phyloP scores from a whole-genome alignment of 2,329 filamentous ascomycete genomes.

The Thermochaetoides dissita region DNA sequence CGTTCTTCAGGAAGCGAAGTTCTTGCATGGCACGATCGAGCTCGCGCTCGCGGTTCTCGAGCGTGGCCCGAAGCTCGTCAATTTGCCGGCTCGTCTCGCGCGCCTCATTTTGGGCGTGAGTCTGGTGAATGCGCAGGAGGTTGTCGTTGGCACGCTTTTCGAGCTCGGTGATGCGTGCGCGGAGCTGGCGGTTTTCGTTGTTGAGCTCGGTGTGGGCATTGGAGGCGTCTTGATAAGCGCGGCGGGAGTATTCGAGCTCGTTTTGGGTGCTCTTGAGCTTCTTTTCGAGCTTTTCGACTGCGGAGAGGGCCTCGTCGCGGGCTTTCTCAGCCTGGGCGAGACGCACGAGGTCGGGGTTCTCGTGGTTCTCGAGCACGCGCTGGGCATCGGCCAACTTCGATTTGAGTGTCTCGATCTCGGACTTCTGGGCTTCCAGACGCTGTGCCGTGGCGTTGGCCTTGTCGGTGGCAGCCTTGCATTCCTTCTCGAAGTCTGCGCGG shows the following conservation, averaged over 20 bases:
- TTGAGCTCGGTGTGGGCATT: conserved; percentile 26
- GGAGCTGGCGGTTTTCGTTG: conserved; percentile 18
- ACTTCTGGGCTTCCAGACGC: conserved; percentile 25
- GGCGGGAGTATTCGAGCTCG: conserved; percentile 43
- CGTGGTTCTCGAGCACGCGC: conserved; percentile 22
- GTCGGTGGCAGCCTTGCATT: conserved; percentile 25
- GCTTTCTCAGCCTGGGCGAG: conserved; percentile 28
- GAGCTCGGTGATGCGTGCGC: conserved; percentile 32
- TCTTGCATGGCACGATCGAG: conserved; percentile 35
- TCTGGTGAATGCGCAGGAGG: conserved; percentile 31
- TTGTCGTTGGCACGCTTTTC: conserved; percentile 30
- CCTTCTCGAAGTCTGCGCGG: conserved; percentile 31
- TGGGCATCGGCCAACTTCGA: conserved; percentile 23
- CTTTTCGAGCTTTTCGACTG: conserved; percentile 26
- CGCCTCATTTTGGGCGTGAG: conserved; percentile 26
- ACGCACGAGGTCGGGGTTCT: conserved; percentile 24
- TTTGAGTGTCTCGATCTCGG: conserved; percentile 25
- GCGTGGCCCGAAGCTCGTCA: conserved; percentile 26
- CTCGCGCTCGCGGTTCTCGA: conserved; percentile 38
- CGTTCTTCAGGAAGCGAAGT: conserved; percentile 31
- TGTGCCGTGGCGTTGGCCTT: conserved; percentile 23
- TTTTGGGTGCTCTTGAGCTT: conserved; percentile 23
- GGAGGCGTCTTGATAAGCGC: conserved; percentile 45
- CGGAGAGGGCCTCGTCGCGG: conserved; percentile 26
- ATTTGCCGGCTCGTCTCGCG: conserved; percentile 25